Base-by-base conservation (phyloP, 345 rosid genomes). In the rapeseed (Brassica napus) region DNA sequence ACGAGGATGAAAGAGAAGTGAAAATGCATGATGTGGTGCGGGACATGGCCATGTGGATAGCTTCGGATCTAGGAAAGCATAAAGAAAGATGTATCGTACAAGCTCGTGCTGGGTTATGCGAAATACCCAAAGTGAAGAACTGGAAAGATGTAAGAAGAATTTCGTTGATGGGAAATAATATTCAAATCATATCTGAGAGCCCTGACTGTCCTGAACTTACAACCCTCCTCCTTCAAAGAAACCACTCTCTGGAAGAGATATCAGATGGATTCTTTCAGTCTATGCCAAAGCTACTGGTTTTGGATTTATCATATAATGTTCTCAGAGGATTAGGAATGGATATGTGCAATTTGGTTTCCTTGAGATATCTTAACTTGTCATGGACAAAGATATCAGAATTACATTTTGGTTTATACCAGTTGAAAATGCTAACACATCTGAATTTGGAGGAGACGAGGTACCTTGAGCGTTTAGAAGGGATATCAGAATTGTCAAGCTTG, bases 211-310 rank as follows among this genome's bases (percentile, higher is more conserved):
- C 59, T 54, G 4, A 49, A 14, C 55, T 47, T 47, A 47, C 55
- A 47, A 47, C 55, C 0, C 7, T 12, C 6, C n/a, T 47, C 55
- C 55, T 39, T 35, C 42, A 8, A 7, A 6, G 8, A 6, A 35
- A 1, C 30, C 1, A 26, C 6, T 0, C 1, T 35, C 39, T 1
- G 8, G 9, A 0, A 1, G 10, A 42, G 49, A 42, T 79, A 8
- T 16, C 71, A 31, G 7, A 4, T 6, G 60, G 21, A 15, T 83
- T 72, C 55, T 79, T 79, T 72, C 69, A 49, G 30, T 79, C 10
- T 37, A 83, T 83, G 85, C 76, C 76, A 10, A 39, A 4, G n/a
- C 49, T 83, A 32, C 49, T 31, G 37, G 79, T 83, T 21, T 61
- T 80, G 66, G 76, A 83, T 54, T 49, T 83, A 64, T 83, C 85